These are phyloP conservation scores for Hypoxylon intermedium DNA, from an alignment of 495 filamentous ascomycete genomes.

Conservation along the genomic window DNA sequence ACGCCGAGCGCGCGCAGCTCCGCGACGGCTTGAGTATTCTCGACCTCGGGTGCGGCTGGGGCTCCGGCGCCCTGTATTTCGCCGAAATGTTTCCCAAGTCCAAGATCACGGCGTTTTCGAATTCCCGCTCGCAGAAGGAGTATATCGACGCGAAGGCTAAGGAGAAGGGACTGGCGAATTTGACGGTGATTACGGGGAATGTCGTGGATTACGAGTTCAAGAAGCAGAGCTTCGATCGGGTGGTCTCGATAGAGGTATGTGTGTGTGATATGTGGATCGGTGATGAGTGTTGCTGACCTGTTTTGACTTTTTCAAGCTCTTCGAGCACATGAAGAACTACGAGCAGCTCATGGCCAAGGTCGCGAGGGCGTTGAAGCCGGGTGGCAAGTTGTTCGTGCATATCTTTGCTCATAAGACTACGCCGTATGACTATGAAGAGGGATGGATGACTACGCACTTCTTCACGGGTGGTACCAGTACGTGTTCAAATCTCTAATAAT, in stretches of 20 bases:
- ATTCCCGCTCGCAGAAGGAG: conserved; percentile 67
- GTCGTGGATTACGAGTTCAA: conserved; percentile 67
- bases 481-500: no score
- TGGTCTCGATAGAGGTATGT: conserved; percentile 64
- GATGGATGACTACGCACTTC: conserved; percentile 76
- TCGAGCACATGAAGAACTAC: conserved; percentile 80
- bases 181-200: conserved; percentile 67
- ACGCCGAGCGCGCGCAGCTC: conserved; percentile 62
- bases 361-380: conserved; percentile 59
- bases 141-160: conserved; percentile 65
- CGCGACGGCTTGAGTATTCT: conserved; percentile 65
- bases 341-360: conserved; percentile 68
- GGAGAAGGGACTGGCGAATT: conserved; percentile 59
- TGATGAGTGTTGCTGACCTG: not conserved
- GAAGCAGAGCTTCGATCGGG: conserved; percentile 61
- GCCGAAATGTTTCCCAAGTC: conserved; percentile 65
- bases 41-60: conserved; percentile 75
- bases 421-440: conserved; percentile 70
- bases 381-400: conserved; percentile 70
- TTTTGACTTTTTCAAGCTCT: conserved; percentile 49
- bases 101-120: conserved; percentile 67
- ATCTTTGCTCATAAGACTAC: conserved; percentile 66
- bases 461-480: conserved; percentile 71
- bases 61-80: conserved; percentile 66
- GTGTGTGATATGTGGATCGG: not conserved